Evolutionary conservation across 176 grass and related monocot genomes (phyloP).

Genomic region (Zizania latifolia): DNA sequence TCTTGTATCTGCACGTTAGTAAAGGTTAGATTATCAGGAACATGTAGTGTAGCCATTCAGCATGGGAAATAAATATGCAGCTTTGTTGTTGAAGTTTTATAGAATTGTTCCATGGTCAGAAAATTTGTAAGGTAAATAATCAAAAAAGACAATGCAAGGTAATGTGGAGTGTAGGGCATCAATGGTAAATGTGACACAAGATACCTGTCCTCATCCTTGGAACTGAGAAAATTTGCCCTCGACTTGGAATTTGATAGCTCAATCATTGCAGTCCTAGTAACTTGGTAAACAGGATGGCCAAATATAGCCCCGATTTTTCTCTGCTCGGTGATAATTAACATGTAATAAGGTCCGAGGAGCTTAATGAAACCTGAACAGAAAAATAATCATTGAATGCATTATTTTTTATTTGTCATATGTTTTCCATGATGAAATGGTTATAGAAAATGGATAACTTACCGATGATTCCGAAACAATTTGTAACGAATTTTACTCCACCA

Average conservation of each 20-base stretch:
- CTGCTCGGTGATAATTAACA: conserved; percentile 90
- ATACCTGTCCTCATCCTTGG: conserved; percentile 52
- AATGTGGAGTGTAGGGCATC: not conserved
- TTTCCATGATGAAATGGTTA: not conserved
- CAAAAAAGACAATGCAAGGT: not conserved
- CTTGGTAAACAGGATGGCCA: conserved; percentile 75
- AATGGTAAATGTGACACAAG: not conserved
- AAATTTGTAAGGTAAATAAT: not conserved
- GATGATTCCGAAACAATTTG: conserved; percentile 80
- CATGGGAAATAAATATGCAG: not conserved
- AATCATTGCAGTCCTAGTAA: conserved; percentile 69
- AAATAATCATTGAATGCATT: not conserved
- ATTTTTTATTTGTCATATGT: not conserved
- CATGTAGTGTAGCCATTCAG: not conserved
- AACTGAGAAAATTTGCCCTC: conserved; percentile 26
- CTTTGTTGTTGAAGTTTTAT: not conserved
- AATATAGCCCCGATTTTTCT: conserved; percentile 74
- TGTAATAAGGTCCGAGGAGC: conserved; percentile 95
- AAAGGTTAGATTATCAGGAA: conserved; percentile 15
- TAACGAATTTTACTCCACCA: conserved; percentile 64
- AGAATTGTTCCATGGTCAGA: not conserved
- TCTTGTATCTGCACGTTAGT: conserved; percentile 71
- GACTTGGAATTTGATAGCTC: conserved; percentile 45
- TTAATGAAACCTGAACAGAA: conserved; percentile 73
- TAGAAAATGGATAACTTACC: conserved; percentile 40